Evolutionary conservation across 768 basidiomycete species (phyloP), one percentile per base, ranked within the genome.

Genomic region (Mycena galopus): DNA sequence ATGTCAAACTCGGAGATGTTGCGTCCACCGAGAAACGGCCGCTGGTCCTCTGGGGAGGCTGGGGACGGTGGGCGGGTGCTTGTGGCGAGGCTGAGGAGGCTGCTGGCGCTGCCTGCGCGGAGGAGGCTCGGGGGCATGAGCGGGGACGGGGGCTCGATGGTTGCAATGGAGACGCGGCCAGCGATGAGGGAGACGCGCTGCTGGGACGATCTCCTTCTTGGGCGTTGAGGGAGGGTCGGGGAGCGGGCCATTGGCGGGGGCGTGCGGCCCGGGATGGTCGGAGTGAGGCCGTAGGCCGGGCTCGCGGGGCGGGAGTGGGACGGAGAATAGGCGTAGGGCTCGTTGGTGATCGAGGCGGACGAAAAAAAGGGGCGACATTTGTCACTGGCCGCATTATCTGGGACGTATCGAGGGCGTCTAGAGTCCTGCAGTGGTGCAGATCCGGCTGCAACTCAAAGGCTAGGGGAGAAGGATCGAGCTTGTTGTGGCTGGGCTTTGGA

Each of bases 1-100:
- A 98, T 92, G 25, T 92, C 88, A 79, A 94, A 98, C 77, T 96
- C 93, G 7, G 92, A 92, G 72, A 98, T 96, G 72, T 88, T 94
- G 71, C 92, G 88, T 37, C 90, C 88, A 55, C 93, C 93, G 12
- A 84, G 81, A 70, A 86, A 90, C 30, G 84, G 81, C 70, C 86
- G 85, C 65, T 82, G 81, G 57, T 86, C 83, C 56, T 86, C 84
- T 25, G 81, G 72, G n/a, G 74, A 37, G 51, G 79, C 80, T 14
- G 93, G 92, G 0, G 91, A 89, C 3, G 93, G 92, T 33, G 93
- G 86, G 29, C 91, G 84, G 3, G 91, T 91, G 75, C 90, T 92
- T 58, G 83, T 80, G 47, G 86, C 88, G 47, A 85, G 85, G 66
- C 92, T 93, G 69, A 94, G 83, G 42, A 89, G 82, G 76, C 91